These are phyloP conservation scores for Collybiopsis confluens DNA, from an alignment of 768 basidiomycete genomes.

Conservation along the genomic window DNA sequence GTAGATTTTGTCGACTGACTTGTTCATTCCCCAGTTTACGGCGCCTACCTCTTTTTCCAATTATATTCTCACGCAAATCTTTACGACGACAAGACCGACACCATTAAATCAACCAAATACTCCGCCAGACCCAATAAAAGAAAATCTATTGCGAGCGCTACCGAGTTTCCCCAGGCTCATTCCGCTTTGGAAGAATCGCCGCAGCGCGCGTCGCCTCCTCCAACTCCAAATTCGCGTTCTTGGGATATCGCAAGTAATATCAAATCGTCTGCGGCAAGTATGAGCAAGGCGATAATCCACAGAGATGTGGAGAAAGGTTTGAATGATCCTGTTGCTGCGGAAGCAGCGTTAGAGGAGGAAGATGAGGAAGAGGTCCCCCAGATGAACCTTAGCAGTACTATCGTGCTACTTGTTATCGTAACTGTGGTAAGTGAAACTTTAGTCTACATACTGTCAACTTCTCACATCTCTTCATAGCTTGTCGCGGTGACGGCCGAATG, in stretches of 20 bases:
- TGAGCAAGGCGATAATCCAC: neutral
- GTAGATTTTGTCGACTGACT: neutral
- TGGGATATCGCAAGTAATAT: constrained; percentile 1
- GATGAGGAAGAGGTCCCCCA: constrained; percentile 30
- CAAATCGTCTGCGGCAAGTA: neutral
- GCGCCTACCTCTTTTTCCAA: constrained; percentile 52
- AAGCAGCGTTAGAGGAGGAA: too few species aligned
- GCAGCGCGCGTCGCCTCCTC: too few species aligned
- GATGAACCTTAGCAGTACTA: constrained; percentile 35
- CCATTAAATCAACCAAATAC: constrained; percentile 32
- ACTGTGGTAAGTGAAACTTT: constrained; percentile 40
- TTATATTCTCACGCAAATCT: constrained; percentile 49
- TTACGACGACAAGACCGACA: constrained; percentile 37
- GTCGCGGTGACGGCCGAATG: constrained; percentile 35
- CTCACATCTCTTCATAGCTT: constrained; percentile 24
- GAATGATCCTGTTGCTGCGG: constrained; percentile 5
- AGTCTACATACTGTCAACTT: too few species aligned
- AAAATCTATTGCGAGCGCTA: neutral
- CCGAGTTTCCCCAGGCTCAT: neutral
- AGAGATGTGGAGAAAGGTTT: constrained; percentile 2
- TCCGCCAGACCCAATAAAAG: constrained; percentile 16
- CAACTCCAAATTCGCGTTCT: neutral
- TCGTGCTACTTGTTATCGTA: constrained; percentile 30
- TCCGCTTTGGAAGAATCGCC: neutral
- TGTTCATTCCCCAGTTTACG: constrained; percentile 46